Conservation (phyloP, 2,329 filamentous ascomycete genomes). For the Grosmannia serpens region DNA sequence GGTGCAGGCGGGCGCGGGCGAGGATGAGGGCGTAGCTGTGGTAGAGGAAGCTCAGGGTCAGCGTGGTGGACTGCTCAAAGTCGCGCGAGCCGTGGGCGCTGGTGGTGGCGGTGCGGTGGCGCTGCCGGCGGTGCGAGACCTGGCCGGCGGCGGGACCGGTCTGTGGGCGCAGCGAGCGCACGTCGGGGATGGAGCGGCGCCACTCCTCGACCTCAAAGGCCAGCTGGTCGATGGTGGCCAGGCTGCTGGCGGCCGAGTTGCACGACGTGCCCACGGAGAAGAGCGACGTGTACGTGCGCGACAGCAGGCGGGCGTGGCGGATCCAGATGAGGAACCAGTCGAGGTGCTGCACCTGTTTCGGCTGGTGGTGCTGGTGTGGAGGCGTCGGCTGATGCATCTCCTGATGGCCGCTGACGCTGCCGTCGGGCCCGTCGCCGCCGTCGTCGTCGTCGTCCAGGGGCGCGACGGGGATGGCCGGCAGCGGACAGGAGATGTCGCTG, state of each 20-base stretch:
- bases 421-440: not conserved
- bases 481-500: conserved; percentile 20
- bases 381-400: too few species aligned
- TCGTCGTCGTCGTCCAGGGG: conserved; percentile 8
- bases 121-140: conserved; percentile 3
- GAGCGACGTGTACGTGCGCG: conserved; percentile 17
- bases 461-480: conserved; percentile 15
- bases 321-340: conserved; percentile 17
- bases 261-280: conserved; percentile 19
- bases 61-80: conserved; percentile 2
- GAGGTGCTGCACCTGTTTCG: not conserved
- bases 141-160: not conserved
- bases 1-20: conserved; percentile 15
- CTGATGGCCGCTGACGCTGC: too few species aligned
- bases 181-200: conserved; percentile 16
- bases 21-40: conserved; percentile 18
- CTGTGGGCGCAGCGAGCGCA: not conserved
- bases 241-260: conserved; percentile 14
- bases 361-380: too few species aligned
- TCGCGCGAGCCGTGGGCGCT: conserved; percentile 2
- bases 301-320: conserved; percentile 18
- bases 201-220: conserved; percentile 18
- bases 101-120: conserved; percentile 1
- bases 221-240: conserved; percentile 17
- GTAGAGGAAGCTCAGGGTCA: conserved; percentile 18